Conservation (phyloP, 352 stramenopile species). For the Phytophthora cactorum region DNA sequence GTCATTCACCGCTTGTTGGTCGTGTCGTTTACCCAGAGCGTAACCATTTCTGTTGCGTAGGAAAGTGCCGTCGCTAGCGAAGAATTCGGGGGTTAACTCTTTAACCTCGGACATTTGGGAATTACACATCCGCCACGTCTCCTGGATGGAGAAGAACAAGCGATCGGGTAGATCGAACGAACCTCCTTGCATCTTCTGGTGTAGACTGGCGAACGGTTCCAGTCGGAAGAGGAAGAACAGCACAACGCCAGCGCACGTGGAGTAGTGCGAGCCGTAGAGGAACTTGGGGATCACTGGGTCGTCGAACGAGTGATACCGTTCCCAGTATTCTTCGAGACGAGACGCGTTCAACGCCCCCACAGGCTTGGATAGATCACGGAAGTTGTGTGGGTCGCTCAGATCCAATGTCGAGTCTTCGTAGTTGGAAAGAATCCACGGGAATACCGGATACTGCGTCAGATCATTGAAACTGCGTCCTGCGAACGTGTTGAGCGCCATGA, state of each 20-base stretch:
- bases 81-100: slow-evolving; percentile 99
- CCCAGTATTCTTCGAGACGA: slow-evolving; percentile 94
- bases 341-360: slow-evolving; percentile 97
- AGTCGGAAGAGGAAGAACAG: slow-evolving; percentile 98
- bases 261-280: slow-evolving; percentile 96
- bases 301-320: slow-evolving; percentile 94
- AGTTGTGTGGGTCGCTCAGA: slow-evolving; percentile 90
- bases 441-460: slow-evolving; percentile 97
- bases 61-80: slow-evolving; percentile 92
- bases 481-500: slow-evolving; percentile 95
- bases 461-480: slow-evolving; percentile 92
- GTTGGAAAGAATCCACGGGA: slow-evolving; percentile 89
- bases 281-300: slow-evolving; percentile 92
- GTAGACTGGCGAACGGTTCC: slow-evolving; percentile 98
- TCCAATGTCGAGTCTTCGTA: slow-evolving; percentile 80
- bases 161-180: slow-evolving; percentile 98
- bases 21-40: slow-evolving; percentile 92
- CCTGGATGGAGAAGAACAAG: slow-evolving; percentile 96
- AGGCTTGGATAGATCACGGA: slow-evolving; percentile 97
- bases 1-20: slow-evolving; percentile 89
- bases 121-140: slow-evolving; percentile 98
- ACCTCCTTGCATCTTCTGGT: slow-evolving; percentile 96
- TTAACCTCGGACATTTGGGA: slow-evolving; percentile 98
- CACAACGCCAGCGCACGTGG: slow-evolving; percentile 96
- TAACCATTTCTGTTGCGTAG: slow-evolving; percentile 97